Conservation (phyloP, 2,329 filamentous ascomycete species). For the Beauveria scarabaeidicola region DNA sequence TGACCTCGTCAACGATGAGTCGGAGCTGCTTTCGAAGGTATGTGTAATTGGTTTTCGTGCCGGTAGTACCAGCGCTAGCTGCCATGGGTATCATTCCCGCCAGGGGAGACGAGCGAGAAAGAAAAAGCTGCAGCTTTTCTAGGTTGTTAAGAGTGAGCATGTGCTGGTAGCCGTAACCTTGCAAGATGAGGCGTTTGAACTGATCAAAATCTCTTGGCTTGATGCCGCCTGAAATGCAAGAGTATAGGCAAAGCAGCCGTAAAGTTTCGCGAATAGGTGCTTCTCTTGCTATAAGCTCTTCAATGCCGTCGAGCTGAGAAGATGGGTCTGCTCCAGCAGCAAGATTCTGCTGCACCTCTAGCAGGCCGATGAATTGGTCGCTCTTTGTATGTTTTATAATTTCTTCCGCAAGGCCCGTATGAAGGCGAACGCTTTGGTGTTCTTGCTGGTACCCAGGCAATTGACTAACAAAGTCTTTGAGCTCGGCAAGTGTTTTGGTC, state of each 20-base stretch:
- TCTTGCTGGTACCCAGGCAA: constrained; percentile 88
- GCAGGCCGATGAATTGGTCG: constrained; percentile 76
- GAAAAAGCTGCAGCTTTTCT: constrained; percentile 81
- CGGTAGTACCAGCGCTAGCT: constrained; percentile 43
- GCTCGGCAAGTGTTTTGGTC: constrained; percentile 80
- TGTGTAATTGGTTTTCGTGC: constrained; percentile 81
- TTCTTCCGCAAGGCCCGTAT: constrained; percentile 87
- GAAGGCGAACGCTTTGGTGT: constrained; percentile 83
- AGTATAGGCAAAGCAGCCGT: constrained; percentile 82
- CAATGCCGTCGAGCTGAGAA: constrained; percentile 81
- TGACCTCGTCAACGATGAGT: constrained; percentile 91
- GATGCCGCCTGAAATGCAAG: constrained; percentile 79
- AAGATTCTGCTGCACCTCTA: constrained; percentile 94
- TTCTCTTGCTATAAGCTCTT: constrained; percentile 87
- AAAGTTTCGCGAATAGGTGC: constrained; percentile 74
- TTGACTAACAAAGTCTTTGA: constrained; percentile 92
- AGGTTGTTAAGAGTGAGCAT: constrained; percentile 79
- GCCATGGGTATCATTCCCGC: constrained; percentile 74
- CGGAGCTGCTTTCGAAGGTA: constrained; percentile 78
- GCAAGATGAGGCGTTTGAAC: constrained; percentile 79
- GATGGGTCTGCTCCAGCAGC: constrained; percentile 83
- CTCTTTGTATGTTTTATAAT: constrained; percentile 89
- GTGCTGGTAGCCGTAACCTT: constrained; percentile 94
- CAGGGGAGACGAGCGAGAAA: constrained; percentile 66
- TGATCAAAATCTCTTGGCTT: constrained; percentile 81